A percentile compares a stretch with the other conserved stretches of the same genome.
Evolutionary conservation across 176 grass and related monocot species (phyloP).

Genomic region (Dactylis glomerata): DNA sequence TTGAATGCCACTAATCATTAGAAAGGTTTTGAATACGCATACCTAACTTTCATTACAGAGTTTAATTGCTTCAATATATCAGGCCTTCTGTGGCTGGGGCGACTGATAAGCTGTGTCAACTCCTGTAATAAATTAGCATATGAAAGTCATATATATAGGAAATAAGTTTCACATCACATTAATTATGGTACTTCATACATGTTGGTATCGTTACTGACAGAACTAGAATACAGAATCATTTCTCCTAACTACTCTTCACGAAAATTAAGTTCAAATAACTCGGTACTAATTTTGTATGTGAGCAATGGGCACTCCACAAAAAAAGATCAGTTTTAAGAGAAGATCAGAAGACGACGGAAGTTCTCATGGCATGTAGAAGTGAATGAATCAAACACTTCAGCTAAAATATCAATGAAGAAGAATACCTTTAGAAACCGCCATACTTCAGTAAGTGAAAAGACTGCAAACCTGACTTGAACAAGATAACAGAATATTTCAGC

Average conservation of each 20-base stretch:
- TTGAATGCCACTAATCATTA: background rate
- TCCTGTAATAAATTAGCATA: conserved; percentile 36
- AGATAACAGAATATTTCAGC: conserved; percentile 92
- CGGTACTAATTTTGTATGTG: background rate
- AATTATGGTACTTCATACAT: background rate
- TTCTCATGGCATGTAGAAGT: background rate
- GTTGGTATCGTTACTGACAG: background rate
- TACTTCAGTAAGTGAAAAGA: conserved; percentile 73
- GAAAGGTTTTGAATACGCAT: conserved; percentile 8
- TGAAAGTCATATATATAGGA: conserved; percentile 26
- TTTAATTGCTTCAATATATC: conserved; percentile 57
- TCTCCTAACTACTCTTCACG: background rate
- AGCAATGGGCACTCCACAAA: background rate
- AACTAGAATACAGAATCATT: background rate
- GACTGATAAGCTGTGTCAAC: conserved; percentile 38
- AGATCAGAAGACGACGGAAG: background rate
- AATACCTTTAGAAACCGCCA: conserved; percentile 80
- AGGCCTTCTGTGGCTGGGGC: conserved; percentile 33
- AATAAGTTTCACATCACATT: background rate
- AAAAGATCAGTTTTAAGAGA: background rate
- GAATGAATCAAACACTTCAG: conserved; percentile 16
- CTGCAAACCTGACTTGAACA: conserved; percentile 75
- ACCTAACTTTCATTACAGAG: conserved; percentile 77
- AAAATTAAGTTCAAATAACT: conserved; percentile 9
- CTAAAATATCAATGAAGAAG: conserved; percentile 25